phyloP scores from a whole-genome alignment of 108 stramenopile species.

The Skeletonema menzelii region DNA sequence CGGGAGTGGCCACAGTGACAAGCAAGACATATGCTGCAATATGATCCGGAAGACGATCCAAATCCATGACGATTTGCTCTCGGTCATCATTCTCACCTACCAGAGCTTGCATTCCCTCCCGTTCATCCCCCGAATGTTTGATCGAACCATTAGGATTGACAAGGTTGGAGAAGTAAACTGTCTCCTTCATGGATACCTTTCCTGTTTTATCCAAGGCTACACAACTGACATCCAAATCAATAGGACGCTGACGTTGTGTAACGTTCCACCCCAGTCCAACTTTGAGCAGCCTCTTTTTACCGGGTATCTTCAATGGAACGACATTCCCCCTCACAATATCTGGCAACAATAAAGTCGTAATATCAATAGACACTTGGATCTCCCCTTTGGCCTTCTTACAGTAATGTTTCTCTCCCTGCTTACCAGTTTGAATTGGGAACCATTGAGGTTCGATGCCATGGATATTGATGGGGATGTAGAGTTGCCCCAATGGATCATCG shows the following conservation, averaged over 20 bases:
- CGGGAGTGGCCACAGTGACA: constrained; percentile 51
- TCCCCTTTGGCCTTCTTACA: constrained; percentile 27
- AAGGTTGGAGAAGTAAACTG: constrained; percentile 53
- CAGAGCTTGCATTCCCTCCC: constrained; percentile 20
- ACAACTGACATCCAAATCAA: constrained; percentile 52
- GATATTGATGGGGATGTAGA: constrained; percentile 17
- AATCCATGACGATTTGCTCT: constrained; percentile 41
- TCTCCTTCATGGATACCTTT: constrained; percentile 40
- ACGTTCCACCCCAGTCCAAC: constrained; percentile 53
- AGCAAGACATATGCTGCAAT: constrained; percentile 43
- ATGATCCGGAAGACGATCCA: constrained; percentile 28
- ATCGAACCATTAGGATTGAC: constrained; percentile 56
- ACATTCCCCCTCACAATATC: constrained; percentile 20
- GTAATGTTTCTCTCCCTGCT: constrained; percentile 18
- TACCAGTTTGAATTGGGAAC: constrained; percentile 15
- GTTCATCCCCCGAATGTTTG: constrained; percentile 46
- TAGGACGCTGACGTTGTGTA: constrained; percentile 6
- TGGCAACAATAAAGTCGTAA: constrained; percentile 11
- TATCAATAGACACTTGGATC: constrained; percentile 18
- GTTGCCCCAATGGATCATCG: constrained; percentile 43
- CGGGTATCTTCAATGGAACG: constrained; percentile 19
- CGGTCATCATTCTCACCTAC: constrained; percentile 28
- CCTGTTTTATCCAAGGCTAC: constrained; percentile 44
- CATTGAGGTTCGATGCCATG: constrained; percentile 13
- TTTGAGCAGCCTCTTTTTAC: constrained; percentile 19